Conservation (phyloP, 1,284 basidiomycete genomes). For the Leccinum subatratum region DNA sequence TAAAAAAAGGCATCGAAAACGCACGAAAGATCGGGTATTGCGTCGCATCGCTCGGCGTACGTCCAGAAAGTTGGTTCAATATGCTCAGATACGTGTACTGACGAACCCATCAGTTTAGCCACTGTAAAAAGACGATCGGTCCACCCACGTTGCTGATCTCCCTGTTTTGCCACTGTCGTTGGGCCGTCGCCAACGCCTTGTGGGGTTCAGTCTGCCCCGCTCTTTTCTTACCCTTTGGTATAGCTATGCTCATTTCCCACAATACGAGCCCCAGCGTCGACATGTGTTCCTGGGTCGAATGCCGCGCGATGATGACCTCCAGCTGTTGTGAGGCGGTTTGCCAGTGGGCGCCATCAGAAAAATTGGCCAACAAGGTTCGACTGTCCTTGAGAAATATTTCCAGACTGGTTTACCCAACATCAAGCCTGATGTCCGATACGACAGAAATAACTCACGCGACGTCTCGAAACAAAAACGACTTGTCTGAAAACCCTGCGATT, state of each 20-base stretch:
- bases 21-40: conserved; percentile 93
- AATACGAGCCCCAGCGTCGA: conserved; percentile 26
- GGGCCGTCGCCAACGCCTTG: conserved; percentile 67
- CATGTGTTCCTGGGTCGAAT: conserved; percentile 27
- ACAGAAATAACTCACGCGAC: conserved; percentile 60
- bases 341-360: conserved; percentile 65
- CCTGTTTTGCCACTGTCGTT: conserved; percentile 77
- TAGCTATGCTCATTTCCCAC: conserved; percentile 30
- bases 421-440: conserved; percentile 1
- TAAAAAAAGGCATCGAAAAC: conserved; percentile 24
- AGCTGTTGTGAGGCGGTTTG: conserved; percentile 63
- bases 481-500: conserved; percentile 73
- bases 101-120: conserved; percentile 3
- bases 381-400: conserved; percentile 90
- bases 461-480: conserved; percentile 84
- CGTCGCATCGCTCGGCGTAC: conserved; percentile 91
- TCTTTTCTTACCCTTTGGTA: conserved; percentile 36
- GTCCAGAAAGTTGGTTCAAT: conserved; percentile 82
- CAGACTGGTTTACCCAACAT: conserved; percentile 43
- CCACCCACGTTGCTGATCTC: conserved; percentile 81
- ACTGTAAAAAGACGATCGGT: not conserved
- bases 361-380: conserved; percentile 75
- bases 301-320: conserved; percentile 40
- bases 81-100: conserved; percentile 86
- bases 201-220: conserved; percentile 37